Evolutionary conservation across 768 basidiomycete species (phyloP).

Genomic region (Phanerochaete sordida): DNA sequence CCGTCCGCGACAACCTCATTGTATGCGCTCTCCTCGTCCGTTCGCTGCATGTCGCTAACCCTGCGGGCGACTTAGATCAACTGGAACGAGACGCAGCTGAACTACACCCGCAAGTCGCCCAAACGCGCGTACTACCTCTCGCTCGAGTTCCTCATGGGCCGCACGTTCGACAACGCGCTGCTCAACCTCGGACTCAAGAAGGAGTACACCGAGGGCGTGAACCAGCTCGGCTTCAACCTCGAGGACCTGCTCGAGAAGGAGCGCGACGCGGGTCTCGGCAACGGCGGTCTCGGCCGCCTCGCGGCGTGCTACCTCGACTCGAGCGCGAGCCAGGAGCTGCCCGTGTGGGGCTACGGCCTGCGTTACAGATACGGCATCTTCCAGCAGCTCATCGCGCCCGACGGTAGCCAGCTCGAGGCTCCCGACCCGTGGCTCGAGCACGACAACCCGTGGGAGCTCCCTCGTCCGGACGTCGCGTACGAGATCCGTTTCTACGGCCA

Average conservation of each 20-base stretch:
- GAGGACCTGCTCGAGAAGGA: slow-evolving; percentile 87
- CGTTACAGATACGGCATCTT: slow-evolving; percentile 96
- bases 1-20: slow-evolving; percentile 84
- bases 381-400: slow-evolving; percentile 84
- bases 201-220: slow-evolving; percentile 61
- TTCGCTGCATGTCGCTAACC: neutral
- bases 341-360: slow-evolving; percentile 94
- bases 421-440: slow-evolving; percentile 92
- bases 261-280: slow-evolving; percentile 92
- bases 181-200: slow-evolving; percentile 87
- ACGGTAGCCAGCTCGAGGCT: slow-evolving; percentile 79
- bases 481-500: slow-evolving; percentile 88
- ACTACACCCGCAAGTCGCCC: slow-evolving; percentile 76
- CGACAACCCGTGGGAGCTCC: slow-evolving; percentile 88
- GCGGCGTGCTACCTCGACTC: slow-evolving; percentile 98
- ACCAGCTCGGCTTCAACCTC: slow-evolving; percentile 83
- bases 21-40: slow-evolving; percentile 35
- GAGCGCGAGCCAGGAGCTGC: slow-evolving; percentile 85
- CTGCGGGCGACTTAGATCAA: slow-evolving; percentile 47
- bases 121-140: slow-evolving; percentile 95
- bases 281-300: slow-evolving; percentile 92
- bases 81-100: slow-evolving; percentile 81
- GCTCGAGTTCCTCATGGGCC: slow-evolving; percentile 88
- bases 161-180: slow-evolving; percentile 75
- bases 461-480: slow-evolving; percentile 79